These are phyloP conservation scores for Endocarpon pusillum DNA, from an alignment of 495 filamentous ascomycete species.

Conservation along the genomic window DNA sequence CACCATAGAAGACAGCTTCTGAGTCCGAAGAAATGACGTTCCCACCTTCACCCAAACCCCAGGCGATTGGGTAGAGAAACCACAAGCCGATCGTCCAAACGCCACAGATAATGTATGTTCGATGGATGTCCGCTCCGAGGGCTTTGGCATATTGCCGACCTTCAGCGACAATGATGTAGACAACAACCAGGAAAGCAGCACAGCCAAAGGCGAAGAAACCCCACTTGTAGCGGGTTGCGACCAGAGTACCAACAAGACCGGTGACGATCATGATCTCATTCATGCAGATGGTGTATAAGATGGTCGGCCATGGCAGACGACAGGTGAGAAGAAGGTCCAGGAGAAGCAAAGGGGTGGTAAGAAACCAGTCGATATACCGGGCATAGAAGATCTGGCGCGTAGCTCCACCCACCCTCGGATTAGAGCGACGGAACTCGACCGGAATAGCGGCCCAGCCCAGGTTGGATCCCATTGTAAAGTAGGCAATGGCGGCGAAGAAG, in stretches of 20 bases:
- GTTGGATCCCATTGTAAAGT: slow-evolving; percentile 53
- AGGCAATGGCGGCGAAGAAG: slow-evolving; percentile 44
- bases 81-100: slow-evolving; percentile 30
- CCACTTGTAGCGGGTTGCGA: slow-evolving; percentile 37
- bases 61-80: slow-evolving; percentile 54
- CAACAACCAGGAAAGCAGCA: slow-evolving; percentile 39
- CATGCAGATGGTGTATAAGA: slow-evolving; percentile 43
- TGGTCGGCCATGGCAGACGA: slow-evolving; percentile 45
- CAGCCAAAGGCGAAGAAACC: slow-evolving; percentile 50
- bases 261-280: slow-evolving; percentile 45
- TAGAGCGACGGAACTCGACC: slow-evolving; percentile 32
- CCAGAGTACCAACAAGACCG: slow-evolving; percentile 44
- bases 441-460: slow-evolving; percentile 45
- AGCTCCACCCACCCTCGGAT: slow-evolving; percentile 22
- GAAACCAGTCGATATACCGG: slow-evolving; percentile 49
- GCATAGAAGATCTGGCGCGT: slow-evolving; percentile 55
- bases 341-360: slow-evolving; percentile 35
- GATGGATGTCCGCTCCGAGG: slow-evolving; percentile 30
- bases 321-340: slow-evolving; percentile 45
- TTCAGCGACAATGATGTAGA: slow-evolving; percentile 33
- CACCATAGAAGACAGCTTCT: slow-evolving; percentile 52
- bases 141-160: slow-evolving; percentile 34
- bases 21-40: slow-evolving; percentile 47
- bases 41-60: slow-evolving; percentile 49
- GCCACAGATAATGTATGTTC: slow-evolving; percentile 35